Conservation (phyloP, 2,329 filamentous ascomycete species). For the Sclerotinia trifoliorum region DNA sequence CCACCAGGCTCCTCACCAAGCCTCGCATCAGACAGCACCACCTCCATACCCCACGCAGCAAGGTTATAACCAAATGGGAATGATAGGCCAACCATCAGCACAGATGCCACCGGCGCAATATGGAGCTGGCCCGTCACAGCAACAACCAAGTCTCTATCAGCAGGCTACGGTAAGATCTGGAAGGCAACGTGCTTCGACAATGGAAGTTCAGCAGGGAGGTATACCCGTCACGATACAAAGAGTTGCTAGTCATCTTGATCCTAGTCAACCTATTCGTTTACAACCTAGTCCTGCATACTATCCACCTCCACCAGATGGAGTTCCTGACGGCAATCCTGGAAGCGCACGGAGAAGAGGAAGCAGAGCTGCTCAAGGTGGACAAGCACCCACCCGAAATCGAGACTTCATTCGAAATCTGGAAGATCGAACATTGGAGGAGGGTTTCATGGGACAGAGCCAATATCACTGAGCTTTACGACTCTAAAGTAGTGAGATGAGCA, state of each 20-base stretch:
- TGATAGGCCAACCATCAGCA: slow-evolving; percentile 60
- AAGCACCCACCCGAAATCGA: slow-evolving; percentile 60
- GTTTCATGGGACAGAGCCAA: slow-evolving; percentile 69
- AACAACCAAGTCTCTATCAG: slow-evolving; percentile 65
- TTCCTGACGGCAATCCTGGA: slow-evolving; percentile 59
- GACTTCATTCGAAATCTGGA: slow-evolving; percentile 96
- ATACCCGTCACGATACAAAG: slow-evolving; percentile 91
- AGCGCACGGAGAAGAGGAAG: slow-evolving; percentile 73
- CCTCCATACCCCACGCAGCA: slow-evolving; percentile 77
- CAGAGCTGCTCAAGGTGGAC: slow-evolving; percentile 59
- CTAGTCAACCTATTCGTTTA: slow-evolving; percentile 86
- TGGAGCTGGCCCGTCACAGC: slow-evolving; percentile 48
- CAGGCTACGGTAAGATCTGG: slow-evolving; percentile 75
- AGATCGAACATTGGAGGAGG: slow-evolving; percentile 90
- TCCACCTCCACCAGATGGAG: slow-evolving; percentile 83
- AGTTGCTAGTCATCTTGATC: slow-evolving; percentile 93
- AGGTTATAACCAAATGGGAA: slow-evolving; percentile 70
- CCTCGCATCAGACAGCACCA: slow-evolving; percentile 58
- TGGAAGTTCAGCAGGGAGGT: slow-evolving; percentile 91
- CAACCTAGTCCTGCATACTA: slow-evolving; percentile 98
- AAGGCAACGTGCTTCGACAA: slow-evolving; percentile 88
- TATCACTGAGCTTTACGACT: slow-evolving; percentile 60
- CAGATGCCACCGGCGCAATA: slow-evolving; percentile 68
- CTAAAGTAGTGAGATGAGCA: slow-evolving; percentile 1
- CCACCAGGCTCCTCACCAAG: slow-evolving; percentile 42